These are phyloP conservation scores for Serendipita vermifera DNA, from an alignment of 768 basidiomycete genomes.

Conservation along the genomic window DNA sequence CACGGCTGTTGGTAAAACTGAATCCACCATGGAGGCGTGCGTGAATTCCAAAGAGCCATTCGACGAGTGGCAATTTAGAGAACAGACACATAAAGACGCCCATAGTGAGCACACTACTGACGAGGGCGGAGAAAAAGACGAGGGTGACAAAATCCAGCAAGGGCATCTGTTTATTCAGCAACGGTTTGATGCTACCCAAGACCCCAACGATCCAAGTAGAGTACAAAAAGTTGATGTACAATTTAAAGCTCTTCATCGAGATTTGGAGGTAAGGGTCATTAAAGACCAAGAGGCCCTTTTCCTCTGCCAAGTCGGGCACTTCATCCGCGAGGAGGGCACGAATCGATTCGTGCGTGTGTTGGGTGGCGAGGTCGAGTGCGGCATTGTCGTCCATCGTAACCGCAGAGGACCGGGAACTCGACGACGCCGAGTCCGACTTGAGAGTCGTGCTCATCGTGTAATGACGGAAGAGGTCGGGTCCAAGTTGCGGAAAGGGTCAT, in stretches of 20 bases:
- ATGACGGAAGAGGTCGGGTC: no score
- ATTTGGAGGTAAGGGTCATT: constrained; percentile 7
- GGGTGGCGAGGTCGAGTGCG: neutral
- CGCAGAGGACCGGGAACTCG: neutral
- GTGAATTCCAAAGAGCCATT: neutral
- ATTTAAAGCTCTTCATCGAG: neutral
- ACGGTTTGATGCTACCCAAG: neutral
- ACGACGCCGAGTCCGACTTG: no score
- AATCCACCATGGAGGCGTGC: neutral
- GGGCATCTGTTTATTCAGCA: neutral
- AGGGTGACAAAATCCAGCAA: neutral
- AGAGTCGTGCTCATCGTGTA: no score
- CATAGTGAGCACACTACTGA: neutral
- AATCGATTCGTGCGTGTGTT: neutral
- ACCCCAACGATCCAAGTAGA: neutral
- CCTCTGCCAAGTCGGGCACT: constrained; percentile 5
- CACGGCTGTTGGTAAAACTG: neutral
- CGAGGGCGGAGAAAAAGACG: neutral
- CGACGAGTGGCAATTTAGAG: constrained; percentile 1
- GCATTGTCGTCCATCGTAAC: neutral
- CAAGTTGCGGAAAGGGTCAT: no score
- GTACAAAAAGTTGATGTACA: neutral
- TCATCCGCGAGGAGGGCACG: neutral
- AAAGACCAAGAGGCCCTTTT: neutral
- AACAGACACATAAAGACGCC: neutral